Evolutionary conservation across 2,329 filamentous ascomycete species (phyloP).

Genomic region (Cladobotryum mycophilum): DNA sequence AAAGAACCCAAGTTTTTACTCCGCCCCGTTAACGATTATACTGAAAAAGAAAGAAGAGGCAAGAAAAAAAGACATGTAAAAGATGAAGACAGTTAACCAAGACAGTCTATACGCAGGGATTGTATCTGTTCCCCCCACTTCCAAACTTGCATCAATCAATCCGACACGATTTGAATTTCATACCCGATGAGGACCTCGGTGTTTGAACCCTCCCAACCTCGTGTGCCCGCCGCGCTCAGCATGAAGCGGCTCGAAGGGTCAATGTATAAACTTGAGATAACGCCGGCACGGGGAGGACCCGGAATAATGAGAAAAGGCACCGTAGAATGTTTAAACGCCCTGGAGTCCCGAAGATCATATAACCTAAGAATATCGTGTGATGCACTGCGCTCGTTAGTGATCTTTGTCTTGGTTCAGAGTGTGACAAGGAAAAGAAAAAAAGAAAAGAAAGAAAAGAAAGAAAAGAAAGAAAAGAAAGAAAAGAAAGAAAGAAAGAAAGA

Average conservation of each 20-base stretch:
- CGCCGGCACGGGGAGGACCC: constrained; percentile 73
- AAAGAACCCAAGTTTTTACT: too few relatives aligned
- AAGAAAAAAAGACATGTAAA: neutral
- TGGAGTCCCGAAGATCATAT: constrained; percentile 73
- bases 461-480: too few relatives aligned
- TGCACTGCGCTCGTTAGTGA: constrained; percentile 47
- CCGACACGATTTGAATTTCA: constrained; percentile 56
- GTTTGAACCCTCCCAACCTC: constrained; percentile 86
- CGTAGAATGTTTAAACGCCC: constrained; percentile 62
- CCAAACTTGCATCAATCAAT: neutral
- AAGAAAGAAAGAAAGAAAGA: neutral
- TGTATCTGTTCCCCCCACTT: neutral
- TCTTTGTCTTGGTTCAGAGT: too few relatives aligned
- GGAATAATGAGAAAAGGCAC: constrained; percentile 96
- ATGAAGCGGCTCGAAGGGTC: constrained; percentile 87
- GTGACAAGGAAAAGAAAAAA: too few relatives aligned
- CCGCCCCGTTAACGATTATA: neutral
- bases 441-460: neutral
- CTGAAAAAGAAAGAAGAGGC: neutral
- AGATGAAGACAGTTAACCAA: neutral
- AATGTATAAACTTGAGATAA: constrained; percentile 78
- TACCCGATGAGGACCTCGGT: constrained; percentile 94
- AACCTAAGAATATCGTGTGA: constrained; percentile 89
- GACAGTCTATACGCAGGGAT: neutral
- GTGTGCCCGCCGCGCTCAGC: constrained; percentile 83